Base-by-base conservation (phyloP, 192 early-diverging fungal species). In the Bifiguratus adelaidae region DNA sequence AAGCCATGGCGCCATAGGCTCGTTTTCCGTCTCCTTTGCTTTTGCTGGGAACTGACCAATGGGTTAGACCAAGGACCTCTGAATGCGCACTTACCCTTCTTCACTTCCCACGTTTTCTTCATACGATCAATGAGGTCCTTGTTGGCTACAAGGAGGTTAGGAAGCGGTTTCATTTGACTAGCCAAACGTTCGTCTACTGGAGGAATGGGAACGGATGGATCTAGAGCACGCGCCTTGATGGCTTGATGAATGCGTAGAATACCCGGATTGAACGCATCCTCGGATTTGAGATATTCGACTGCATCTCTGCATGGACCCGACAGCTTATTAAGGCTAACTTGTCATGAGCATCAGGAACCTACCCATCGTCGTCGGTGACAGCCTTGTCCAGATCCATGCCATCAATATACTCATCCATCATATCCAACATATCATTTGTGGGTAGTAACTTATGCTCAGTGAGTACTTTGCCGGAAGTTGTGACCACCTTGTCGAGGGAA, bases 241-340 rank as follows among this genome's bases (percentile, higher is more conserved):
- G 73, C 59, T 44, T 80, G 67, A 35, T 65, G 75, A 0, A 82
- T 53, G 15, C 77, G 48, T 63, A 74, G 74, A 8, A 68, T 51
- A 4, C 53, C 49, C 6, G 85, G 85, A 42, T 87, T 87, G 48
- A 70, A 85, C 3, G 71, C 63, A 23, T 66, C 48, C 41, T 70
- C 68, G 0, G 77, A 61, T 25, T 48, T 53, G 47, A 71, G 70
- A 36, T 72, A 64, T 50, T 85, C 82, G 13, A 42, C 47, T 15
- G 27, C 12, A 13, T 67, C 45, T 4, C 60, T 73, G 26, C n/a
- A 26, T 11, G 21, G 3, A 44, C 22, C 30, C n/a, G n/a, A n/a
- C n/a, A n/a, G n/a, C n/a, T n/a, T n/a, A n/a, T n/a, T n/a, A n/a
- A n/a, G n/a, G n/a, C n/a, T n/a, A n/a, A n/a, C n/a, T n/a, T n/a